Evolutionary conservation across 2,329 filamentous ascomycete species (phyloP), one percentile per base, ranked within the genome.

Genomic region (Phialophora tarda): DNA sequence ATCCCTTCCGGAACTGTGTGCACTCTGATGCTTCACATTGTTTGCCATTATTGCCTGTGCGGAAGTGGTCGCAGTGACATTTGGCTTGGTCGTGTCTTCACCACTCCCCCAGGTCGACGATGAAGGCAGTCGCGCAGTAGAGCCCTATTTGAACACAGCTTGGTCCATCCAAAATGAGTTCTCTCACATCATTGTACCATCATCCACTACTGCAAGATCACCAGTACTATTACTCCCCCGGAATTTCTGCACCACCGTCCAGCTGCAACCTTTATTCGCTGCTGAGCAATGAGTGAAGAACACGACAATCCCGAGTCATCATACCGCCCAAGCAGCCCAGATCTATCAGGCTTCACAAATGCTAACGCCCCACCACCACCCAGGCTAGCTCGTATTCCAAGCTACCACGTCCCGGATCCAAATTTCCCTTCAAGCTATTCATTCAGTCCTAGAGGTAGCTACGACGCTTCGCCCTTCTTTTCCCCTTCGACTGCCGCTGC

Each of bases 301-400:
- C 58, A 69, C 54, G 63, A 72, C 50, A 66, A 71, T 48, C 38
- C 59, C 59, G 60, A 62, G 50, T 62, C 60, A 47, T 62, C 60
- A 32, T 82, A 83, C 75, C 78, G 80, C 72, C 81, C 81, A 68
- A 78, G 77, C 74, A 83, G 81, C 53, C 82, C 82, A 72, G 81
- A 83, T 71, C 79, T 86, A 71, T 84, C 84, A 68, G 80, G 78
- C 74, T 80, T 82, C 24, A 47, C 34, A 8, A 34, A 53, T 44
- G 30, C 59, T 65, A 74, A 79, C 68, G 73, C 68, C 75, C 75
- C 65, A 69, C 74, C 73, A 64, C 78, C 73, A 64, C 78, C 69
- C 77, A 78, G 71, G 63, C 74, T 56, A 75, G 75, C 47, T 38
- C 69, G 71, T 28, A 64, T 73, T 63, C 75, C 78, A 71, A 75